These are phyloP conservation scores for Vitellaria paradoxa DNA, from an alignment of 179 eudicot genomes.

Conservation along the genomic window DNA sequence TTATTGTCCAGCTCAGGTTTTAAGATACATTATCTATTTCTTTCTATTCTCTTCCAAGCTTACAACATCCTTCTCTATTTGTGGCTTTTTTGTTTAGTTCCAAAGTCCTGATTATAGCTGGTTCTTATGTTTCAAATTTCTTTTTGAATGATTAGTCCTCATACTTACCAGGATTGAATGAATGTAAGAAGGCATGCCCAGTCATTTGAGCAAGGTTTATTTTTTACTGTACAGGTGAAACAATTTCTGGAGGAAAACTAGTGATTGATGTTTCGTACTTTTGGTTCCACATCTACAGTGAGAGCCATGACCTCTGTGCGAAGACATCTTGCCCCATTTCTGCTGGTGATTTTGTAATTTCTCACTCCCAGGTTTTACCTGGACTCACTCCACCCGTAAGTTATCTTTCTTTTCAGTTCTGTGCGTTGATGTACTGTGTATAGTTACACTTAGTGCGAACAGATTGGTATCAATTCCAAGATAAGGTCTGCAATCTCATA, in stretches of 20 bases:
- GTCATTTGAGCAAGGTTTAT: neutral
- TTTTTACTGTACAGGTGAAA: slow-evolving; percentile 28
- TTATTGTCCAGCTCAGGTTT: too few relatives aligned
- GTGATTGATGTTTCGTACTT: slow-evolving; percentile 59
- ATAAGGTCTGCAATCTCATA: neutral
- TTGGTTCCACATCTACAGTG: slow-evolving; percentile 52
- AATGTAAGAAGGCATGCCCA: neutral
- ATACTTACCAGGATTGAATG: neutral
- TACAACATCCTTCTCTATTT: too few relatives aligned
- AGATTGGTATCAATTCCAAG: neutral
- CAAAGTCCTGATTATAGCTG: neutral
- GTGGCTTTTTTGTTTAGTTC: too few relatives aligned
- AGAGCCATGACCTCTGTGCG: slow-evolving; percentile 53
- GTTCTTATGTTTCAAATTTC: neutral
- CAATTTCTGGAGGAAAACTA: slow-evolving; percentile 54
- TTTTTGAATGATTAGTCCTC: neutral
- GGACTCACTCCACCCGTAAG: slow-evolving; percentile 72
- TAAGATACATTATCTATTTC: too few relatives aligned
- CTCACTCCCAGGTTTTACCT: slow-evolving; percentile 74
- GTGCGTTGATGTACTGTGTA: neutral
- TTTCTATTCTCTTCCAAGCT: too few relatives aligned
- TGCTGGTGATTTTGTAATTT: slow-evolving; percentile 62
- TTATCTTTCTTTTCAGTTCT: neutral
- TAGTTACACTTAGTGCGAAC: neutral
- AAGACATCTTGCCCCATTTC: slow-evolving; percentile 68